Evolutionary conservation across 176 grass and related monocot genomes (phyloP).

Genomic region (Pontederia crassipes): DNA sequence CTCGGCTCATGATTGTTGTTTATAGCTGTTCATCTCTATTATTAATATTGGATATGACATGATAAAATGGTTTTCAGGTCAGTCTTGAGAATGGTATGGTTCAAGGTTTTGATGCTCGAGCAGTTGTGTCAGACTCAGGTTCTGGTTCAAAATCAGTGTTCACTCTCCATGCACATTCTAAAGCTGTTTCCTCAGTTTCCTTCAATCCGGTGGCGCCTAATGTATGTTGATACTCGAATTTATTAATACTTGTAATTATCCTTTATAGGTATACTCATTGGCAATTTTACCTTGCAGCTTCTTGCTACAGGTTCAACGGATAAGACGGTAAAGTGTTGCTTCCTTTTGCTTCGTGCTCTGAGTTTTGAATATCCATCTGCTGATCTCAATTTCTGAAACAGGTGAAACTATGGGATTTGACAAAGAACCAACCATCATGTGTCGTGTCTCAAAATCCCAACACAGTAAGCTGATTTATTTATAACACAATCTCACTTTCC

Average conservation of each 20-base stretch:
- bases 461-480: constrained; percentile 26
- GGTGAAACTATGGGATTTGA: constrained; percentile 72
- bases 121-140: constrained; percentile 40
- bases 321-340: constrained; percentile 33
- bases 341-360: not conserved
- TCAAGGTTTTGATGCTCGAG: constrained; percentile 71
- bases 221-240: constrained; percentile 17
- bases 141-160: constrained; percentile 39
- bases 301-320: constrained; percentile 54
- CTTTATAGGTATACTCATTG: constrained; percentile 1
- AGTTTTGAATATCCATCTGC: not conserved
- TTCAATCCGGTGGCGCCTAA: constrained; percentile 32
- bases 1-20: not conserved
- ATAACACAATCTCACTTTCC: too few relatives aligned
- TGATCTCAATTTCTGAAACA: constrained; percentile 19
- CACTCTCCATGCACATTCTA: constrained; percentile 71
- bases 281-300: constrained; percentile 24
- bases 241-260: not conserved
- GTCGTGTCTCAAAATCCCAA: constrained; percentile 40
- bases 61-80: constrained; percentile 30
- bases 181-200: constrained; percentile 48
- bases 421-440: constrained; percentile 46
- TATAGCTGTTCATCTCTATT: constrained; percentile 7
- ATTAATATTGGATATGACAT: not conserved
- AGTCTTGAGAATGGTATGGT: constrained; percentile 89